These are phyloP conservation scores for Handroanthus guayacan DNA, from an alignment of 257 asterid genomes.

Conservation along the genomic window DNA sequence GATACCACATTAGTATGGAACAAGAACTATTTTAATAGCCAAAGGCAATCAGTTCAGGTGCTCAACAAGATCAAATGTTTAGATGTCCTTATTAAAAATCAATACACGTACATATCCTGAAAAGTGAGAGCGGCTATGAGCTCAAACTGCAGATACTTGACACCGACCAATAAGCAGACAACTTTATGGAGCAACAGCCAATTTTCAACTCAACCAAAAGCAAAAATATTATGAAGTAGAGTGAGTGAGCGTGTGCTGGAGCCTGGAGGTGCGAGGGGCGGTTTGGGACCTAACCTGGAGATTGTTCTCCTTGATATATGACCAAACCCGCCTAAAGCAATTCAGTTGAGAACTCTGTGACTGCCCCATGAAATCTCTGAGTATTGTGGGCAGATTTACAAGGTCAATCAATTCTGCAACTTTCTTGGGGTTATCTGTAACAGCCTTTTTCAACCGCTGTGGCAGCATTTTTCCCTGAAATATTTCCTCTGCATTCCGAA, in stretches of 20 bases:
- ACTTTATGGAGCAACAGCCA: not conserved
- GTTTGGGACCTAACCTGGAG: conserved; percentile 69
- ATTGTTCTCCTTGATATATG: conserved; percentile 80
- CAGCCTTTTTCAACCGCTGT: conserved; percentile 63
- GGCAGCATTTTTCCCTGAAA: conserved; percentile 60
- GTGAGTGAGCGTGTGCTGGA: not conserved
- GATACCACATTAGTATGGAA: not conserved
- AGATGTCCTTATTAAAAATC: not conserved
- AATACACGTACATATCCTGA: not conserved
- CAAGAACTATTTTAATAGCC: conserved; percentile 2
- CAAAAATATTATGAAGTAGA: not conserved
- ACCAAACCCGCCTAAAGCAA: conserved; percentile 85
- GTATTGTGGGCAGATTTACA: conserved; percentile 78
- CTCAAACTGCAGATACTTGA: not conserved
- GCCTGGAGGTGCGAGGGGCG: not conserved
- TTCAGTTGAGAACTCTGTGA: conserved; percentile 91
- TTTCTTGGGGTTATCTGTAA: conserved; percentile 80
- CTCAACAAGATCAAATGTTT: not conserved
- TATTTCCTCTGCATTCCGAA: conserved; percentile 29
- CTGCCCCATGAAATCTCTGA: conserved; percentile 91
- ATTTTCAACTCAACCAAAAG: not conserved
- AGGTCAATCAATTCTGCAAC: conserved; percentile 82
- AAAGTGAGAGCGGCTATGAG: not conserved
- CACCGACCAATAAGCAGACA: not conserved
- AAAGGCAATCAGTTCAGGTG: not conserved